These are phyloP conservation scores for Phytophthora capsici DNA, from an alignment of 352 stramenopile species.

Conservation along the genomic window DNA sequence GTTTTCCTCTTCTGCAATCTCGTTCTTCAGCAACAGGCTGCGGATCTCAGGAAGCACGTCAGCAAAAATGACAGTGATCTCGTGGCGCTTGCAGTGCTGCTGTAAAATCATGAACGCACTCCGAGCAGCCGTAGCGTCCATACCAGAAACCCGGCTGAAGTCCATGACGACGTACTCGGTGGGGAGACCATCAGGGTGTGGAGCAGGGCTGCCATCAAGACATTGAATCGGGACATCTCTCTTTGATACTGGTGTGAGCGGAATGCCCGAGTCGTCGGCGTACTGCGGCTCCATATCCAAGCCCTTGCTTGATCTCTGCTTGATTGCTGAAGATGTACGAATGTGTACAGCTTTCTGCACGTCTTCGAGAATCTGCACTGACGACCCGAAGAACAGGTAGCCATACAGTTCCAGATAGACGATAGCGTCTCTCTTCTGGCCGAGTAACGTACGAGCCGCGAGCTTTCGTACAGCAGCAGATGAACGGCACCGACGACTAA, in stretches of 20 bases:
- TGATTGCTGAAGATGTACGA: constrained; percentile 40
- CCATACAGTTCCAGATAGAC: constrained; percentile 84
- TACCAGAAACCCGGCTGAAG: constrained; percentile 87
- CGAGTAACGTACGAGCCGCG: constrained; percentile 61
- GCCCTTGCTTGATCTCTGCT: constrained; percentile 25
- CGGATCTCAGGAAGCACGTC: constrained; percentile 75
- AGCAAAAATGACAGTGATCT: constrained; percentile 76
- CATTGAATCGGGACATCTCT: constrained; percentile 69
- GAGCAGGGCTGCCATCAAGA: constrained; percentile 67
- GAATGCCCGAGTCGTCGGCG: constrained; percentile 41
- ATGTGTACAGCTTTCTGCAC: constrained; percentile 81
- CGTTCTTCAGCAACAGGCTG: constrained; percentile 68
- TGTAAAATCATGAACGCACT: constrained; percentile 86
- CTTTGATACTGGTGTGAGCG: constrained; percentile 57
- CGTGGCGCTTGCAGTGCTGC: constrained; percentile 76
- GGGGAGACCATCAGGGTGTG: constrained; percentile 55
- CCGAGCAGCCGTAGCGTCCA: constrained; percentile 87
- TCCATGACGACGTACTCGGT: constrained; percentile 91
- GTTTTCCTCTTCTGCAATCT: constrained; percentile 67
- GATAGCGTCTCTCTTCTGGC: constrained; percentile 74
- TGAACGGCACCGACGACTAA: constrained; percentile 61
- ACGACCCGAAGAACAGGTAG: constrained; percentile 88
- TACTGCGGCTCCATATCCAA: constrained; percentile 25
- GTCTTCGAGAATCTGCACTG: constrained; percentile 82
- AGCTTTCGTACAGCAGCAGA: constrained; percentile 77